Percentiles rank a stretch among this genome's conserved stretches.
Evolutionary conservation across 106 monocot genomes (phyloP).

Genomic region (Hemerocallis citrina): DNA sequence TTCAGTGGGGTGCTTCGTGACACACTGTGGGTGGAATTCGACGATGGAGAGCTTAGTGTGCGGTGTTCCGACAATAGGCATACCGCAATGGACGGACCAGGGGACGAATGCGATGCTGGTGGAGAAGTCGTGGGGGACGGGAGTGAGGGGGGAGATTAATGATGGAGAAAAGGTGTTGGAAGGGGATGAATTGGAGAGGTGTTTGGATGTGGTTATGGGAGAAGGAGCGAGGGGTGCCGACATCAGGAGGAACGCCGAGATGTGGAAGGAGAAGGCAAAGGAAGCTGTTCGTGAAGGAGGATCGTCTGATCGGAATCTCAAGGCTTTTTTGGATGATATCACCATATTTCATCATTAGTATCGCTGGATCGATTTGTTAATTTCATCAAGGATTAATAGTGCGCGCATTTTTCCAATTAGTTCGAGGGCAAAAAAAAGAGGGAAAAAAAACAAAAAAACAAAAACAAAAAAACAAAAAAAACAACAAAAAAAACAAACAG

Average conservation of each 20-base stretch:
- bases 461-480: too few species aligned
- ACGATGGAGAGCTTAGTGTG: not conserved
- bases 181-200: not conserved
- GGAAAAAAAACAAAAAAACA: too few species aligned
- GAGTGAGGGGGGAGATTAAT: not conserved
- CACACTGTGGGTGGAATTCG: constrained; percentile 14
- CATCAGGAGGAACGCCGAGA: constrained; percentile 9
- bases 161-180: not conserved
- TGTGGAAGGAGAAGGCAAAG: constrained; percentile 19
- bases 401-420: too few species aligned
- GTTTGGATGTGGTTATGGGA: constrained; percentile 10
- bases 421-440: too few species aligned
- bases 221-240: not conserved
- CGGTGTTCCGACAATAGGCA: constrained; percentile 3
- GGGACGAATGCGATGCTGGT: constrained; percentile 1
- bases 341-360: too few species aligned
- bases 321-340: constrained; percentile 9
- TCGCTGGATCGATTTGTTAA: too few species aligned
- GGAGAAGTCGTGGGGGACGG: constrained; percentile 2
- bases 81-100: constrained; percentile 10
- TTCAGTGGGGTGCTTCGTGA: constrained; percentile 18
- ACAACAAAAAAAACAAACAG: too few species aligned
- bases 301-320: constrained; percentile 20
- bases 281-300: constrained; percentile 17
- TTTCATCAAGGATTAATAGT: too few species aligned